Conservation (phyloP, 2,329 filamentous ascomycete genomes). For the Trichoderma koningii region DNA sequence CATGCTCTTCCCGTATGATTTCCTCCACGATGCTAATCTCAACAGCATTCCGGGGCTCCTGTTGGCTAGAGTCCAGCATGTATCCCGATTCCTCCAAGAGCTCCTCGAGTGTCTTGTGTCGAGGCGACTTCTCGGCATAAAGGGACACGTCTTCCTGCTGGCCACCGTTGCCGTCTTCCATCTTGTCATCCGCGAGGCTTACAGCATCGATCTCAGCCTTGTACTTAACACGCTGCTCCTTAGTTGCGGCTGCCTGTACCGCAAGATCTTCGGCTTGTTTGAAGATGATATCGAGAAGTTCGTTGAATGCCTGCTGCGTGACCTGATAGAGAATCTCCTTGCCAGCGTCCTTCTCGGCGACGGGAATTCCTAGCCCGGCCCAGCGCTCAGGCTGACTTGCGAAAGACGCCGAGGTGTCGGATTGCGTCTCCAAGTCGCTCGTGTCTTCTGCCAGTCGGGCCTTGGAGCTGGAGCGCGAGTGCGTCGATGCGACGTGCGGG, state of each 20-base stretch:
- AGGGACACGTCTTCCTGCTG: constrained; percentile 9
- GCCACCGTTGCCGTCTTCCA: constrained; percentile 26
- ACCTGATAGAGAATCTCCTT: constrained; percentile 90
- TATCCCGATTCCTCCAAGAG: constrained; percentile 51
- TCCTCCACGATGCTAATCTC: constrained; percentile 38
- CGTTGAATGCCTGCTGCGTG: constrained; percentile 87
- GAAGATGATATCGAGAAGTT: constrained; percentile 86
- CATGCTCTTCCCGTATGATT: constrained; percentile 32
- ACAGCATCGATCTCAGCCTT: constrained; percentile 51
- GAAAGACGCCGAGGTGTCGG: constrained; percentile 73
- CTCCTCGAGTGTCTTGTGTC: constrained; percentile 38
- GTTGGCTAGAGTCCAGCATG: constrained; percentile 38
- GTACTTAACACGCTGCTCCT: constrained; percentile 60
- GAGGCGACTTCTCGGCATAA: constrained; percentile 28
- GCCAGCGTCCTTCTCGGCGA: constrained; percentile 78
- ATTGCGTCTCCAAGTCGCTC: constrained; percentile 69
- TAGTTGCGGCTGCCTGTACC: constrained; percentile 65
- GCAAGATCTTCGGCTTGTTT: constrained; percentile 76
- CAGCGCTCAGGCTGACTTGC: constrained; percentile 71
- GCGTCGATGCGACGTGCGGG: constrained; percentile 34
- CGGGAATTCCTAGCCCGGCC: constrained; percentile 76
- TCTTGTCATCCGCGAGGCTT: constrained; percentile 37
- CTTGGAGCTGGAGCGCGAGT: constrained; percentile 73
- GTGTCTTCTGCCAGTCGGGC: constrained; percentile 74
- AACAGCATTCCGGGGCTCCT: constrained; percentile 38